phyloP scores from a whole-genome alignment of 2,329 filamentous ascomycete species.

The Hortaea werneckii region DNA sequence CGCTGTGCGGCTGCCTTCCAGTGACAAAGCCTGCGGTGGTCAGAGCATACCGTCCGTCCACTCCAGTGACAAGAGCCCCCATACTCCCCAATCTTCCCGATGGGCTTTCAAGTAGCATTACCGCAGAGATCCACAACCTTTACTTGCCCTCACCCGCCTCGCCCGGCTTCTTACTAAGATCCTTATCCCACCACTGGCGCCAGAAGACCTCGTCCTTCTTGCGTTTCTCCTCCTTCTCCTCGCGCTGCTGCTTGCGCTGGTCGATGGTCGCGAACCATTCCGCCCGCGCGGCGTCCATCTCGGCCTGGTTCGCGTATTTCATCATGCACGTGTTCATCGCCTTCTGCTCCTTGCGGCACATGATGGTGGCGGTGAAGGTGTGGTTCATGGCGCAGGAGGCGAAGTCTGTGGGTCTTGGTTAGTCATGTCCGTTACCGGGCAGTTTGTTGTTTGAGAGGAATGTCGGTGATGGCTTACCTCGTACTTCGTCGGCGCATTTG shows the following conservation, averaged over 20 bases:
- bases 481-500: slow-evolving; percentile 54
- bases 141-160: neutral
- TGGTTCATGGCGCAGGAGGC: slow-evolving; percentile 79
- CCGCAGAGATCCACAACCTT: too few relatives aligned
- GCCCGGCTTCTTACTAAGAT: slow-evolving; percentile 16
- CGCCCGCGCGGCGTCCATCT: slow-evolving; percentile 78
- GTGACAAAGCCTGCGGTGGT: too few relatives aligned
- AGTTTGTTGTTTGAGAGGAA: too few relatives aligned
- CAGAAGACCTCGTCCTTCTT: slow-evolving; percentile 36
- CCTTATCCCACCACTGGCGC: slow-evolving; percentile 42
- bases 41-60: too few relatives aligned
- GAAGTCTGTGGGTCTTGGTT: slow-evolving; percentile 60
- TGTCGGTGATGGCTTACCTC: slow-evolving; percentile 28
- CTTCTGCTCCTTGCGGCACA: slow-evolving; percentile 67
- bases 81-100: too few relatives aligned
- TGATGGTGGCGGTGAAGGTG: slow-evolving; percentile 79
- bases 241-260: slow-evolving; percentile 57
- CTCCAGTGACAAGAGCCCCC: too few relatives aligned
- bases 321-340: slow-evolving; percentile 95
- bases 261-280: slow-evolving; percentile 82
- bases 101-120: too few relatives aligned
- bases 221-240: slow-evolving; percentile 42
- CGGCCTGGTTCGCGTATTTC: slow-evolving; percentile 67
- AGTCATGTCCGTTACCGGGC: too few relatives aligned
- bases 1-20: too few relatives aligned